phyloP scores from a whole-genome alignment of 208 protist genomes.

The Phytomonas sp. region DNA sequence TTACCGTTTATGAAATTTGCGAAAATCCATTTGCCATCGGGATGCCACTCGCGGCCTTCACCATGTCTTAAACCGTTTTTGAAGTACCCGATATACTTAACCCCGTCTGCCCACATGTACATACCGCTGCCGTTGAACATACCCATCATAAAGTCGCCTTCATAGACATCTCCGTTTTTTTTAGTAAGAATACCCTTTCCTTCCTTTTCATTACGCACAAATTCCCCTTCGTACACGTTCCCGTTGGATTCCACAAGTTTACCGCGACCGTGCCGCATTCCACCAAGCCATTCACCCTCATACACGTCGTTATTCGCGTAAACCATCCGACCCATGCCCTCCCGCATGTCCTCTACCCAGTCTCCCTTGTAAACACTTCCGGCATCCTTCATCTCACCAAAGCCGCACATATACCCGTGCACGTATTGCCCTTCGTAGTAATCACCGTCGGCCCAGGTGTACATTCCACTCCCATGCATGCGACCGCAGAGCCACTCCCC shows the following conservation, averaged over 20 bases:
- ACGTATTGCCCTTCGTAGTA: constrained; percentile 64
- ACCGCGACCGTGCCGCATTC: constrained; percentile 79
- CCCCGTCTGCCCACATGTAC: constrained; percentile 73
- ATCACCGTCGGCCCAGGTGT: constrained; percentile 76
- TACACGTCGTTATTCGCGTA: constrained; percentile 73
- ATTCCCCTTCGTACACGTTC: constrained; percentile 62
- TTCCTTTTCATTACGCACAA: constrained; percentile 68
- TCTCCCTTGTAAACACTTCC: constrained; percentile 74
- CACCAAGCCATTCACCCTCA: constrained; percentile 80
- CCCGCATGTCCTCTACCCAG: constrained; percentile 79
- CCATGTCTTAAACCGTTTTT: constrained; percentile 81
- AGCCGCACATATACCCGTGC: constrained; percentile 55
- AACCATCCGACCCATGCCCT: constrained; percentile 71
- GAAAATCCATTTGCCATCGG: constrained; percentile 72
- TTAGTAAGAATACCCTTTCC: constrained; percentile 68
- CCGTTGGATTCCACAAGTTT: constrained; percentile 49
- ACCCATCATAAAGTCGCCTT: constrained; percentile 65
- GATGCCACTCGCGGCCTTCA: constrained; percentile 71
- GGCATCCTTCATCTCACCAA: constrained; percentile 69
- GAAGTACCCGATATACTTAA: constrained; percentile 76
- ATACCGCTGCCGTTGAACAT: constrained; percentile 72
- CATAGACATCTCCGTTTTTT: constrained; percentile 71
- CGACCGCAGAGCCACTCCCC: constrained; percentile 68
- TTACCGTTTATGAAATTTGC: constrained; percentile 67
- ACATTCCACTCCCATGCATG: constrained; percentile 68